A percentile compares a stretch with the other conserved stretches of the same genome.
phyloP scores from a whole-genome alignment of 83 land plant genomes.

The Thuja plicata region DNA sequence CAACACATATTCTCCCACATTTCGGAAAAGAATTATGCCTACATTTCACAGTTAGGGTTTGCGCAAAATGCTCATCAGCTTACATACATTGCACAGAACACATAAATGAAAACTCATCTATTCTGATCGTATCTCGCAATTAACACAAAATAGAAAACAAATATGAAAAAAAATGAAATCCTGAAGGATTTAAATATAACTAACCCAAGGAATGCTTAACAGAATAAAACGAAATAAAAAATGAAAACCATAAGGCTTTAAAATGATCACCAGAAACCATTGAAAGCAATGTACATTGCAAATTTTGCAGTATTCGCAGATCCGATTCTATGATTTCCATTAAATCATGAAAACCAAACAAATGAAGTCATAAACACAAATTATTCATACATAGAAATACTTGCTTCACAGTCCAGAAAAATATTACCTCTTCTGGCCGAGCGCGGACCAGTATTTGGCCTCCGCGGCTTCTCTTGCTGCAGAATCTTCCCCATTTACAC shows the following conservation, averaged over 20 bases:
- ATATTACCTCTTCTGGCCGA: constrained; percentile 7
- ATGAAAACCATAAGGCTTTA: background rate
- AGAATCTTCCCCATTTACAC: constrained; percentile 14
- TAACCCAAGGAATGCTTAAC: background rate
- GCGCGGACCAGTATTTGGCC: background rate
- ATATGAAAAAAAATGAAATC: background rate
- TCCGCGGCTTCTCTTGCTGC: constrained; percentile 15
- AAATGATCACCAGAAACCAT: background rate
- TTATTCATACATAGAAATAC: background rate
- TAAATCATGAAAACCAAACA: background rate
- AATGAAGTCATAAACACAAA: background rate
- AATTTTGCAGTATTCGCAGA: background rate
- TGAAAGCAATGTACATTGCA: constrained; percentile 3
- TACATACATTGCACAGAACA: background rate
- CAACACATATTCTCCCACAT: background rate
- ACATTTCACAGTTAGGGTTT: constrained; percentile 2
- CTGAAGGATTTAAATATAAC: background rate
- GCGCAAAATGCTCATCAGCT: background rate
- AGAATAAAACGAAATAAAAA: background rate
- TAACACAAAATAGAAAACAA: background rate
- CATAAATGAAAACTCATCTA: background rate
- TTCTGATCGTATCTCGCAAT: background rate
- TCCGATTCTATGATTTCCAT: background rate
- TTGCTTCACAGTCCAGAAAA: background rate
- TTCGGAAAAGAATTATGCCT: background rate